Evolutionary conservation across 345 rosid genomes (phyloP), one percentile per base, ranked within the genome.

Genomic region (Noccaea bulbosa): DNA sequence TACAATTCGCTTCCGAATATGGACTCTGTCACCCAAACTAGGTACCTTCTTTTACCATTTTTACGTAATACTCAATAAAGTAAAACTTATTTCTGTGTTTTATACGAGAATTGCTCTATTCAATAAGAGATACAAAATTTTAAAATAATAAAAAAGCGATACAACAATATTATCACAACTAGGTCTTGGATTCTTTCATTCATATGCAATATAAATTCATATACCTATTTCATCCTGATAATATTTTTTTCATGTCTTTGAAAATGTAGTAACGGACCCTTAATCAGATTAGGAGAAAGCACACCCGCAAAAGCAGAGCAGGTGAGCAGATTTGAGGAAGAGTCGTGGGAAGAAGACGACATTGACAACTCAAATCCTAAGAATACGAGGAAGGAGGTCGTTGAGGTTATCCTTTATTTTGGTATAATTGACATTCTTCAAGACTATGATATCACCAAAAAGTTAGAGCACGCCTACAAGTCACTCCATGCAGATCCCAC

Each of bases 371-470:
- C 69, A 30, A 77, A 62, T 38, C 56, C 65, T 7, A 75, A 60
- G 6, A 60, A 14, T 41, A 46, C 66, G 11, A 50, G 70, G 30
- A 81, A 81, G 14, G 88, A 83, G 65, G 72, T 58, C 14, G 67
- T 70, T 63, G 88, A 86, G 0, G 86, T 83, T 43, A 81, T 86
- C 67, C 84, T 86, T 2, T 86, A 86, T 59, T 82, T 86, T 41
- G 90, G 90, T 43, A 77, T 86, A 40, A 86, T 86, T 55, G 90
- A 86, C 57, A 86, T 86, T 73, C 77, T 86, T 41, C 90, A 86
- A 72, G 87, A 85, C 73, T 85, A 85, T 35, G 89, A 85, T 63
- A 85, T 85, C n/a, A 81, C 83, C 45, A 85, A 86, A 79, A 86
- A 82, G 72, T 72, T 86, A 54, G 90, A 86, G 79, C 90, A 83